A percentile compares a stretch with the other conserved stretches of the same genome.
phyloP scores from a whole-genome alignment of 345 rosid species.

The Arabidopsis suecica region DNA sequence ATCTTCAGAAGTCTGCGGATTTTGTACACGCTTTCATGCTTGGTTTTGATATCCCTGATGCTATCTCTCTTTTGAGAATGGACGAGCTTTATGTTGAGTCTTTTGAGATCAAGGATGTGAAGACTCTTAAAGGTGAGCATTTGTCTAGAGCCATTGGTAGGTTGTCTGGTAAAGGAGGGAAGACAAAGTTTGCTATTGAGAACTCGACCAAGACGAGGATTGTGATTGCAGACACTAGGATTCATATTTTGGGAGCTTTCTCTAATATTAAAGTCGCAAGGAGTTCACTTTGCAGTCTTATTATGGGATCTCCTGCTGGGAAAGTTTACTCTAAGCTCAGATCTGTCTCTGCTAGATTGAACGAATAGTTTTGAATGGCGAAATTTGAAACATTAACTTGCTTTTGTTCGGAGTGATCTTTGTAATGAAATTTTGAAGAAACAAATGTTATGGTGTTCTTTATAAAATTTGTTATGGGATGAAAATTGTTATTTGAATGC shows the following conservation, averaged over 20 bases:
- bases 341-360: constrained; percentile 18
- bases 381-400: constrained; percentile 41
- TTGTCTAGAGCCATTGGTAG: constrained; percentile 15
- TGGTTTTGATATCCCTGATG: constrained; percentile 80
- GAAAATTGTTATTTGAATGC: not conserved
- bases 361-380: constrained; percentile 2
- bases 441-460: not conserved
- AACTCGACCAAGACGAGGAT: constrained; percentile 19
- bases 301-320: constrained; percentile 23
- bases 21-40: constrained; percentile 92
- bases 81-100: constrained; percentile 52
- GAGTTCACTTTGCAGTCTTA: constrained; percentile 25
- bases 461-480: not conserved
- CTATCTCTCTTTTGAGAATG: constrained; percentile 69
- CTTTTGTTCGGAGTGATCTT: constrained; percentile 5
- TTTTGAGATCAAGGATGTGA: constrained; percentile 22
- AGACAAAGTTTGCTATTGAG: constrained; percentile 31
- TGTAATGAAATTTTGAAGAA: constrained; percentile 1
- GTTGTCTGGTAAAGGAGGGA: constrained; percentile 29
- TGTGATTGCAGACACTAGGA: constrained; percentile 28
- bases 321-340: constrained; percentile 26
- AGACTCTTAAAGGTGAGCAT: constrained; percentile 18
- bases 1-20: constrained; percentile 82
- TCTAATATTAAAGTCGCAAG: constrained; percentile 25
- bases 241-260: constrained; percentile 30